Evolutionary conservation across 2,329 filamentous ascomycete species (phyloP).

Genomic region (Phyllachora maydis): DNA sequence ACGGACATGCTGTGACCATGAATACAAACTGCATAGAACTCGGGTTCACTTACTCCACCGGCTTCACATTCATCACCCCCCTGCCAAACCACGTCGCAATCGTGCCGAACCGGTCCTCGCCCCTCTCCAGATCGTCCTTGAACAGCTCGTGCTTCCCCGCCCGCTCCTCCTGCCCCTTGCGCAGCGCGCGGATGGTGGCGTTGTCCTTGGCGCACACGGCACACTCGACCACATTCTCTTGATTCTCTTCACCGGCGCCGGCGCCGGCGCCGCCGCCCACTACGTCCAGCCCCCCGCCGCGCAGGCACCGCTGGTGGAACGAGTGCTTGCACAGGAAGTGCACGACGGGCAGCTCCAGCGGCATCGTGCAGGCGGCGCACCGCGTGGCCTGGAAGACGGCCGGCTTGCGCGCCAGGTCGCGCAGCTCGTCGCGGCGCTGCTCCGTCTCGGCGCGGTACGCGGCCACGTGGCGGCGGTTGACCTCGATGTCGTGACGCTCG

Average conservation of each 20-base stretch:
- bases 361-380: constrained; percentile 61
- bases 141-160: constrained; percentile 82
- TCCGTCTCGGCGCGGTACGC: constrained; percentile 74
- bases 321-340: constrained; percentile 96
- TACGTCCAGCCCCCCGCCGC: constrained; percentile 13
- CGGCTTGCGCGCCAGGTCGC: constrained; percentile 58
- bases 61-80: constrained; percentile 71
- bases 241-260: constrained; percentile 1
- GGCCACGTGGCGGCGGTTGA: constrained; percentile 61
- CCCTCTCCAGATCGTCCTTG: constrained; percentile 53
- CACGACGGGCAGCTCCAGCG: constrained; percentile 71
- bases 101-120: constrained; percentile 71
- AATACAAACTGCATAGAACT: too few species aligned
- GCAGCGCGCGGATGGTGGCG: constrained; percentile 71
- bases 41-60: too few species aligned
- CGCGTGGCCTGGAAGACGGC: constrained; percentile 79
- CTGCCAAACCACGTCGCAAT: constrained; percentile 89
- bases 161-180: constrained; percentile 68
- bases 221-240: too few species aligned
- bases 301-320: constrained; percentile 80
- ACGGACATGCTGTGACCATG: too few species aligned
- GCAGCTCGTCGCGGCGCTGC: constrained; percentile 57
- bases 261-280: constrained; percentile 10
- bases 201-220: constrained; percentile 72
- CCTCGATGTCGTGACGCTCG: constrained; percentile 66